Evolutionary conservation across 345 rosid species (phyloP).

Genomic region (Luvunga scandens): DNA sequence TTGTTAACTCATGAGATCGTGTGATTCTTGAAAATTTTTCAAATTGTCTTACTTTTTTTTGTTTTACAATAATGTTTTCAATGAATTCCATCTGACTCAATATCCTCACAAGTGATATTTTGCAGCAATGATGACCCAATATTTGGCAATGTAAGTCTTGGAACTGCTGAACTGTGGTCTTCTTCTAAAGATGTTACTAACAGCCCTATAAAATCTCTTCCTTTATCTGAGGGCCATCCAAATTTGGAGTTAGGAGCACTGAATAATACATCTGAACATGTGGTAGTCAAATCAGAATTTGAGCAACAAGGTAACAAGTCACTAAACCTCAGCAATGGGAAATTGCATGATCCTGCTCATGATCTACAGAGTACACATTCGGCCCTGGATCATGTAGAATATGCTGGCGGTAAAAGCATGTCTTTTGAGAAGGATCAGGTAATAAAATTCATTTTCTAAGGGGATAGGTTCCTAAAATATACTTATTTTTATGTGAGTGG

Average conservation of each 20-base stretch:
- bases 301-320: conserved; percentile 48
- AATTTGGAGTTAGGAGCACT: conserved; percentile 42
- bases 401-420: conserved; percentile 33
- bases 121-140: conserved; percentile 92
- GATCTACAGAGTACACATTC: conserved; percentile 30
- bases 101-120: conserved; percentile 90
- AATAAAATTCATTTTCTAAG: conserved; percentile 14
- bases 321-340: conserved; percentile 34
- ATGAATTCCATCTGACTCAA: conserved; percentile 56
- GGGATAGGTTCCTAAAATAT: background rate
- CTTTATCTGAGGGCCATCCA: conserved; percentile 42
- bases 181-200: conserved; percentile 56
- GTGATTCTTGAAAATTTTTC: background rate
- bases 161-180: conserved; percentile 66
- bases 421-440: conserved; percentile 53
- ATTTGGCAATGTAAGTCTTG: conserved; percentile 73
- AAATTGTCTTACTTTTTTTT: background rate
- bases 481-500: conserved; percentile 6
- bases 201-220: conserved; percentile 51
- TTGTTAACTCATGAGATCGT: background rate
- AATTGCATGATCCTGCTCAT: conserved; percentile 41
- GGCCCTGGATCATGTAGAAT: conserved; percentile 28
- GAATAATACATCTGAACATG: conserved; percentile 30
- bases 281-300: conserved; percentile 45
- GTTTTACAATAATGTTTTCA: conserved; percentile 1